These are phyloP conservation scores for Aspergillus bombycis DNA, from an alignment of 2,329 filamentous ascomycete genomes.

Conservation along the genomic window DNA sequence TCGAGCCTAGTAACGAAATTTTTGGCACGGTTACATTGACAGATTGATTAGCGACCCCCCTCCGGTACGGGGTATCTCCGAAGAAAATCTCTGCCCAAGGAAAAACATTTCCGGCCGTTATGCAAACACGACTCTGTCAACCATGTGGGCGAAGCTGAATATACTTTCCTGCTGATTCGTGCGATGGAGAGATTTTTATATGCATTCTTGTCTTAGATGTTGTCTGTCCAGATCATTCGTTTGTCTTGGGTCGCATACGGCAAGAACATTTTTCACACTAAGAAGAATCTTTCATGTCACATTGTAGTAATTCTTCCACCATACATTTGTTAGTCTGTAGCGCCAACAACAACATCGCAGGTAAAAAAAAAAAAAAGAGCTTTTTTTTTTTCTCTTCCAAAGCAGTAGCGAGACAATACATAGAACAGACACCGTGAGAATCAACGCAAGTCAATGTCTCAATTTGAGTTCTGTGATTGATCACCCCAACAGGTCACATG, in stretches of 20 bases:
- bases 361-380: background rate
- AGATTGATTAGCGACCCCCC: background rate
- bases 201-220: background rate
- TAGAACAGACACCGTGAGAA: background rate
- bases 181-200: background rate
- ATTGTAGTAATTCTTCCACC: background rate
- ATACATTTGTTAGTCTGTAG: background rate
- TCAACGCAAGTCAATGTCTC: background rate
- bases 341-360: background rate
- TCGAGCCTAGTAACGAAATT: background rate
- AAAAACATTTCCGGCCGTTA: background rate
- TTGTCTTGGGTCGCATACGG: background rate
- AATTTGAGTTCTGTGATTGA: background rate
- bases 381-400: background rate
- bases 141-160: conserved; percentile 1
- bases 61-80: background rate
- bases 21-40: background rate
- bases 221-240: too few relatives aligned
- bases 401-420: too few relatives aligned
- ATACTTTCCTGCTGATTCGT: conserved; percentile 1
- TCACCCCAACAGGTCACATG: background rate
- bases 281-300: background rate
- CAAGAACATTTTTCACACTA: background rate
- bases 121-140: background rate
- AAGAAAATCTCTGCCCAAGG: background rate